Base-by-base conservation (phyloP, 768 basidiomycete genomes). In the Podaxis carcinomalis region DNA sequence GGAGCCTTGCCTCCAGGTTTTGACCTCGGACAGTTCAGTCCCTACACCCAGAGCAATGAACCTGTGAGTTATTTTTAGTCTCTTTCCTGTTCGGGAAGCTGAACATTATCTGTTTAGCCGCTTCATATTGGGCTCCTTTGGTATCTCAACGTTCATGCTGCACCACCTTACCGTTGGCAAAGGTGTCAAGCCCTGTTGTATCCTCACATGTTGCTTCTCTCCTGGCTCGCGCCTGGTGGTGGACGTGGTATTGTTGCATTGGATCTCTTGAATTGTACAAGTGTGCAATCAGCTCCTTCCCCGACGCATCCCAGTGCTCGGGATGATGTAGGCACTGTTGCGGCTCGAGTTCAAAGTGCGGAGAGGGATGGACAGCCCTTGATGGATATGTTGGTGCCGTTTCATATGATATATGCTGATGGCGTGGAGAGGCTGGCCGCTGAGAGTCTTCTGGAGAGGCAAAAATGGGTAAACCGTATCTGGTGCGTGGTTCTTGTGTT, bases 121-220 rank as follows among this genome's bases (percentile, higher is more conserved):
- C 77, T 92, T 11, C 88, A 92, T 60, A 89, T 92, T 42, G 95
- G 95, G 13, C 77, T 87, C 13, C 74, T 97, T 0, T 96, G 92
- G 89, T 97, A 94, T 69, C 83, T 97, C 57, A 96, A 97, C 59
- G 95, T 96, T 0, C 95, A 97, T 68, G 88, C 89, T 0, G 69
- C 83, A 3, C 85, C 88, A 21, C 90, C 90, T 0, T 94, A 87
- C 72, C 75, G 80, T 62, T 93, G 90, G 91, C 84, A 87, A 74
- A 81, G 92, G 63, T 94, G 85, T 68, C 90, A 91, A 69, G 93
- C 88, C 0, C 78, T 92, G 50, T 78, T 91, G 0, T 95, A 90
- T 68, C 92, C 85, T n/a, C 84, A 91, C 64, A 87, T 90, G 75
- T 79, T 97, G 2, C 75, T 95, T 1, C 79, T 97, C 2, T 92